A percentile compares a stretch with the other conserved stretches of the same genome.
Conservation (phyloP, 805 yeast species). For the Metschnikowia anglica region DNA sequence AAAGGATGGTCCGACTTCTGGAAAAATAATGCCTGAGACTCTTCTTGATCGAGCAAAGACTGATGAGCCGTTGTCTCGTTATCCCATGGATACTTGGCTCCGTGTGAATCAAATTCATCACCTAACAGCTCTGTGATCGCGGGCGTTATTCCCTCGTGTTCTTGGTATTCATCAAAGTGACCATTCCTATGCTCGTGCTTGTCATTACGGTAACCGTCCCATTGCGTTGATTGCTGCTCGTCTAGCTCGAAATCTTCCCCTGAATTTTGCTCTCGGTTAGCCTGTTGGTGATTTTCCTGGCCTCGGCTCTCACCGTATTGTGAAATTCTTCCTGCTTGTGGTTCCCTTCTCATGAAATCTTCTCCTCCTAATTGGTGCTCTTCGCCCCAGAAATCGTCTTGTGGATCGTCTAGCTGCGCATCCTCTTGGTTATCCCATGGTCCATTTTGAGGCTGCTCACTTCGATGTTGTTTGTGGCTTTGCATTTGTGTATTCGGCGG, state of each 20-base stretch:
- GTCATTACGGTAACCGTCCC: no score
- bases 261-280: no score
- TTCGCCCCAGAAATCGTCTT: slow-evolving; percentile 18
- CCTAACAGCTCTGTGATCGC: not conserved
- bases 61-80: not conserved
- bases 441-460: not conserved
- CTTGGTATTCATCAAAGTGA: no score
- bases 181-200: no score
- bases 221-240: no score
- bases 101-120: not conserved
- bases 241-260: no score
- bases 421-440: not conserved
- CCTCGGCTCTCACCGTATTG: no score
- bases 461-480: no score
- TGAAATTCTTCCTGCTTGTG: not conserved
- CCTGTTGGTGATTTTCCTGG: no score
- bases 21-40: not conserved
- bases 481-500: not conserved
- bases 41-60: slow-evolving; percentile 3
- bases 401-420: not conserved
- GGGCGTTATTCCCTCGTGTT: no score
- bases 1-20: slow-evolving; percentile 5
- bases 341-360: not conserved
- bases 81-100: not conserved
- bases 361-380: slow-evolving; percentile 6